Conservation (phyloP, 2,329 filamentous ascomycete species). For the Ascochyta pisi region DNA sequence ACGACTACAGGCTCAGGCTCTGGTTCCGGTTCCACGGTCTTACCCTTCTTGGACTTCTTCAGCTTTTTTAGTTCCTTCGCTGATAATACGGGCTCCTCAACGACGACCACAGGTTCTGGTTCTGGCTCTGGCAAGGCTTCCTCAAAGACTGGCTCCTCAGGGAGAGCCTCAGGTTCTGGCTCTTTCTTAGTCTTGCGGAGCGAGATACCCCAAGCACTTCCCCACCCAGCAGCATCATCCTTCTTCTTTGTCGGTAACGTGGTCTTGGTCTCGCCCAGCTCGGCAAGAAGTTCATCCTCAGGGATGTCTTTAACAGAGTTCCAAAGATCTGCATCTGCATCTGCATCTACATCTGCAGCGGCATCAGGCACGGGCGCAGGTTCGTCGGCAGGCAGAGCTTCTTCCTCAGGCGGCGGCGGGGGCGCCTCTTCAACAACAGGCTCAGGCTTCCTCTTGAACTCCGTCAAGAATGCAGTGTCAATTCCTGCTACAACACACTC, state of each 20-base stretch:
- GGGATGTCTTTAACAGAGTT: conserved; percentile 45
- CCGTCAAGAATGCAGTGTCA: conserved; percentile 25
- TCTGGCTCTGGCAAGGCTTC: conserved; percentile 43
- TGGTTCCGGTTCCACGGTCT: conserved; percentile 40
- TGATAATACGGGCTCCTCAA: conserved; percentile 34
- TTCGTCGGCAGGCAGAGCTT: conserved; percentile 24
- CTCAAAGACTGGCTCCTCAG: conserved; percentile 36
- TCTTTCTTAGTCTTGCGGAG: conserved; percentile 56
- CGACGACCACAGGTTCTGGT: conserved; percentile 37
- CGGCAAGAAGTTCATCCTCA: conserved; percentile 42
- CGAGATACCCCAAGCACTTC: conserved; percentile 55
- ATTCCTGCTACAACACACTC: conserved; percentile 47
- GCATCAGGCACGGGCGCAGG: conserved; percentile 1
- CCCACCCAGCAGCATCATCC: conserved; percentile 43
- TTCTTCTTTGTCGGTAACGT: conserved; percentile 30
- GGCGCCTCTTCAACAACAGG: conserved; percentile 30
- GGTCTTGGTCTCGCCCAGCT: conserved; percentile 41
- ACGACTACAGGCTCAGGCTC: conserved; percentile 40
- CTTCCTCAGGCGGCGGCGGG: conserved; percentile 26
- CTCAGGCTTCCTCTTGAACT: conserved; percentile 36
- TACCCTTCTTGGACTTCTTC: conserved; percentile 34
- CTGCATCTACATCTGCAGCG: conserved; percentile 44
- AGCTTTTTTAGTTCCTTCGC: conserved; percentile 23
- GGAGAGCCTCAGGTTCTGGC: conserved; percentile 38
- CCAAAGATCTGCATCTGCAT: conserved; percentile 41